These are phyloP conservation scores for Lithocarpus polystachyus DNA, from an alignment of 306 rosid genomes.

Conservation along the genomic window DNA sequence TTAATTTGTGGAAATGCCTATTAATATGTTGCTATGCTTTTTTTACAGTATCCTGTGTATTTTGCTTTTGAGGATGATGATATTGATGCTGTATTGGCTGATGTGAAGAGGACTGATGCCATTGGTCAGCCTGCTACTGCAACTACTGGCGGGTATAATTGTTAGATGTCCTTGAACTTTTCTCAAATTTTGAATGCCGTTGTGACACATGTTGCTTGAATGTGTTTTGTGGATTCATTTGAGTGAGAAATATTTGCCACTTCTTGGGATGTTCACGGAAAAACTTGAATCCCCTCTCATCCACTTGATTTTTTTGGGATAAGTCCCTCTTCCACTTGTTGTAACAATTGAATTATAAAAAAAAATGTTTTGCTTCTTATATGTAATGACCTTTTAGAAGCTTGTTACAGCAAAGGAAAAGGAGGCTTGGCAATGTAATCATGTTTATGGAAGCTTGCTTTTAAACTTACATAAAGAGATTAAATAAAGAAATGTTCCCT, in stretches of 20 bases:
- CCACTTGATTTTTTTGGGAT: too few relatives aligned
- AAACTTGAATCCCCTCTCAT: neutral
- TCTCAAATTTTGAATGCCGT: neutral
- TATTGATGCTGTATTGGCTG: constrained; percentile 67
- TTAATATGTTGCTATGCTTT: constrained; percentile 28
- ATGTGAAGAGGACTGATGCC: constrained; percentile 85
- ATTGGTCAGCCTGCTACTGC: constrained; percentile 99
- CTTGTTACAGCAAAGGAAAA: neutral
- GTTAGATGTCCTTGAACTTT: neutral
- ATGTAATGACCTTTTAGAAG: neutral
- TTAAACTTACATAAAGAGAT: neutral
- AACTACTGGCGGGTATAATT: constrained; percentile 86
- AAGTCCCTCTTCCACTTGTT: too few relatives aligned
- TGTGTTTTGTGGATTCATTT: neutral
- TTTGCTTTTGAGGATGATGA: constrained; percentile 87
- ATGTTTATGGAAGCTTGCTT: neutral
- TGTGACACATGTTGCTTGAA: neutral
- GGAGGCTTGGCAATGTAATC: neutral
- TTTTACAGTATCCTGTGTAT: constrained; percentile 91
- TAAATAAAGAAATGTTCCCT: neutral
- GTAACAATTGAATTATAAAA: too few relatives aligned
- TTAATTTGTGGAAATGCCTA: constrained; percentile 3
- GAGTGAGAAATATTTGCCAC: neutral
- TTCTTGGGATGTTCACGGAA: too few relatives aligned
- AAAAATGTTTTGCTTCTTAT: neutral